Base-by-base conservation (phyloP, 495 filamentous ascomycete species). In the Penicillium nucicola region DNA sequence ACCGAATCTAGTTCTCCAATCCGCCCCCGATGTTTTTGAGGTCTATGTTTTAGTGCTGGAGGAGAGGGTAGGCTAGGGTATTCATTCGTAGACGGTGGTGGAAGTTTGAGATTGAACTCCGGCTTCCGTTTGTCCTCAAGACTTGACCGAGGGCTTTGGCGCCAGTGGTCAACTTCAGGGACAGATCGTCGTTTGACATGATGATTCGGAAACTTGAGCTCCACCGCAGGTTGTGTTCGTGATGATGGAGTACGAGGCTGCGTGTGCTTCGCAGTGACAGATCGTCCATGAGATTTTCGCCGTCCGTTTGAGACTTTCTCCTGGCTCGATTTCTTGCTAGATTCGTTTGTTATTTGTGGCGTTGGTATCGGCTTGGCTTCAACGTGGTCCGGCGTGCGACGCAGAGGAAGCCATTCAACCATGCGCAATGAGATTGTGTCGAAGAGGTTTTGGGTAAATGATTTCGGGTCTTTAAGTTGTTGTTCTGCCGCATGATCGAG, bases 371-470 rank as follows among this genome's bases (percentile, higher is more conserved):
- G 18, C 4, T 60, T 59, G 1, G 58, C 7, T 23, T 57, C 60
- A 42, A 61, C 55, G 4, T 56, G 40, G 14, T 55, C 68, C 2
- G 56, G 55, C 17, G 68, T 48, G 41, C 72, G 62, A 56, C 70
- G 60, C 9, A 85, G 78, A 12, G 84, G 82, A 32, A 88, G 71
- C 86, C 86, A 91, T 64, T 91, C 88, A 22, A 92, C 70, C 83
- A 92, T 88, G 47, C 84, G 84, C 53, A 90, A 76, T 4, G 89
- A 79, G 35, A 84, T 74, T 3, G 89, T 90, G 53, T 86, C 85
- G 58, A 92, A 92, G 3, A 93, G 71, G 50, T 87, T 87, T 38
- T 90, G 90, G 8, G 87, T 86, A 55, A 95, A 92, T 1, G 89
- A 92, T 52, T 88, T 86, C 15, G 89, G 86, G 60, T 95, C 89